These are phyloP conservation scores for Populus tremula DNA, from an alignment of 345 rosid species.

Conservation along the genomic window DNA sequence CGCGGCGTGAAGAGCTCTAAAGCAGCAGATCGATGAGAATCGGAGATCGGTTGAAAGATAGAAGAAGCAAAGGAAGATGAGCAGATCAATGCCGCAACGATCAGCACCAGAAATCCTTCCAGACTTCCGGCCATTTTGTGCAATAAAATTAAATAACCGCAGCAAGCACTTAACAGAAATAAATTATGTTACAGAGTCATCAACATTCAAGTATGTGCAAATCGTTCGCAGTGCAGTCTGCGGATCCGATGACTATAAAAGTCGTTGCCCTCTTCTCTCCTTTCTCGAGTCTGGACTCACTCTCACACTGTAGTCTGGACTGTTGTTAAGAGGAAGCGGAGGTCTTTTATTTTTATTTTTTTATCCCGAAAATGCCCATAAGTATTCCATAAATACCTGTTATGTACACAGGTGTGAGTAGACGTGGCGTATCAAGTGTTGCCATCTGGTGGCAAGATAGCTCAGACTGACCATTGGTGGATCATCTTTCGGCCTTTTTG, in stretches of 20 bases:
- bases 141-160: background rate
- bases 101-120: conserved; percentile 37
- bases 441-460: background rate
- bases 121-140: conserved; percentile 32
- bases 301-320: background rate
- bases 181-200: background rate
- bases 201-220: conserved; percentile 1
- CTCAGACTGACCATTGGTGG: background rate
- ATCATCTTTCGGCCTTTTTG: background rate
- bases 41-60: conserved; percentile 72
- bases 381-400: background rate
- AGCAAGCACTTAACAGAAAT: background rate
- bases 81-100: conserved; percentile 46
- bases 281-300: background rate
- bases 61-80: conserved; percentile 40
- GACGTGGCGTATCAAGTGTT: background rate
- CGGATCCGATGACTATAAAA: background rate
- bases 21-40: conserved; percentile 93
- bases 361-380: background rate
- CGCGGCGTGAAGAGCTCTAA: conserved; percentile 53
- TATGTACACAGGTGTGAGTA: background rate
- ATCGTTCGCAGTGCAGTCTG: background rate
- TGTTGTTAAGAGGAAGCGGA: background rate
- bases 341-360: background rate
- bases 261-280: background rate